Evolutionary conservation across 495 filamentous ascomycete species (phyloP), one percentile per base, ranked within the genome.

Genomic region (Chaetomidium leptoderma): DNA sequence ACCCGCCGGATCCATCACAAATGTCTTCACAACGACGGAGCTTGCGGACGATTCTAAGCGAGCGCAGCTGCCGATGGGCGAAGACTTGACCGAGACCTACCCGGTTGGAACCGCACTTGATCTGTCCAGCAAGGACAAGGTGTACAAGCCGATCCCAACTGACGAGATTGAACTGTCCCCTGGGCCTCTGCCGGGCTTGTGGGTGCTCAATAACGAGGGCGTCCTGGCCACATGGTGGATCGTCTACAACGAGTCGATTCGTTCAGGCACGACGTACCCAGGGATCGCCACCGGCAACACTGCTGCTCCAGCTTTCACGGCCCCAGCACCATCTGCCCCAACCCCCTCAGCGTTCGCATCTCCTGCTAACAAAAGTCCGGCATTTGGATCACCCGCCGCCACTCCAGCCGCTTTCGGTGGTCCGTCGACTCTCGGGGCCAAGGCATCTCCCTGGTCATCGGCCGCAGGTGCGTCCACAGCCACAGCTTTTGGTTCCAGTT

Each of bases 151-250:
- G 6, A 87, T 96, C 54, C 81, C 84, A 4, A 82, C 80, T 11
- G 89, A 91, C 60, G 86, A 91, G 45, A 71, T 82, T 13, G 83
- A 92, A 52, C 71, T 76, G 37, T 92, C 91, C 3, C 79, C 83
- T 13, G 86, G 86, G 2, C 93, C 95, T 16, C 69, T 96, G n/a
- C 95, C 95, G 2, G 90, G 86, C 3, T 70, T 96, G 14, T 83
- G 95, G 76, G 81, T 92, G 32, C 78, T 99, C 4, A 97, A 93
- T 58, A 83, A 96, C 66, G 90, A 97, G 62, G 93, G 93, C 29
- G 75, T 95, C 10, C 76, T 99, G 8, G 81, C 79, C 23, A 77
- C 85, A 19, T 99, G 95, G 95, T 96, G 91, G 86, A 73, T 97
- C 48, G 76, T 97, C 36, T 96, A 97, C 67, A 81, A 86, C 35